phyloP scores from a whole-genome alignment of 2,329 filamentous ascomycete genomes.

The Calonectria pteridis region DNA sequence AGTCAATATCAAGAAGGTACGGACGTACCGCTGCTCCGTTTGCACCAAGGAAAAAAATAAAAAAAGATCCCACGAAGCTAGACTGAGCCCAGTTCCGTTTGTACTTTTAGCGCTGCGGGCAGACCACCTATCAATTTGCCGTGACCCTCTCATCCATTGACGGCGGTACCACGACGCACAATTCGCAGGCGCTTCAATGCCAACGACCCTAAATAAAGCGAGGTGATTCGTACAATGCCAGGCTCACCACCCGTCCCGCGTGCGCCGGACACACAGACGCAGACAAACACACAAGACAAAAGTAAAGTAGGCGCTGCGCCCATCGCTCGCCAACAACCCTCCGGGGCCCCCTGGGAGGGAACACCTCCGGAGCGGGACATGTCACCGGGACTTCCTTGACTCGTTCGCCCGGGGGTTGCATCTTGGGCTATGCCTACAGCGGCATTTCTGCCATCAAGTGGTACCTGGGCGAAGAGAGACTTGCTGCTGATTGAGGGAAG shows the following conservation, averaged over 20 bases:
- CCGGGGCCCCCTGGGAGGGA: conserved; percentile 31
- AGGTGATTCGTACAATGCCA: conserved; percentile 12
- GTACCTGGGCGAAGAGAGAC: conserved; percentile 15
- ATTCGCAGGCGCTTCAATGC: conserved; percentile 8
- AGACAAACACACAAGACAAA: background rate
- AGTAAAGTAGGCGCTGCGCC: background rate
- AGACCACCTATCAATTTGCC: conserved; percentile 42
- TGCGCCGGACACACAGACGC: conserved; percentile 8
- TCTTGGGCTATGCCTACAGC: conserved; percentile 39
- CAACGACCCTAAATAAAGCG: background rate
- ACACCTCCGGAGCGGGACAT: conserved; percentile 34
- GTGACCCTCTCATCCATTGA: conserved; percentile 24
- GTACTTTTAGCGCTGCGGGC: conserved; percentile 37
- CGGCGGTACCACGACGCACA: conserved; percentile 19
- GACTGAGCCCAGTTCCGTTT: conserved; percentile 15
- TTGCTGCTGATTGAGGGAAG: conserved; percentile 14
- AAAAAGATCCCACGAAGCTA: background rate
- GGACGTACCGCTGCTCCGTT: conserved; percentile 13
- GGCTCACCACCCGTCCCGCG: conserved; percentile 14
- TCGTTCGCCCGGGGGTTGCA: conserved; percentile 36
- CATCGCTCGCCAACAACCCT: conserved; percentile 6
- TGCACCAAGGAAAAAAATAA: background rate
- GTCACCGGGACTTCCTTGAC: conserved; percentile 39
- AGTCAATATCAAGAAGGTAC: conserved; percentile 20
- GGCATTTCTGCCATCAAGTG: conserved; percentile 35